These are phyloP conservation scores for Heterobasidion occidentale DNA, from an alignment of 1,284 basidiomycete genomes.

Conservation along the genomic window DNA sequence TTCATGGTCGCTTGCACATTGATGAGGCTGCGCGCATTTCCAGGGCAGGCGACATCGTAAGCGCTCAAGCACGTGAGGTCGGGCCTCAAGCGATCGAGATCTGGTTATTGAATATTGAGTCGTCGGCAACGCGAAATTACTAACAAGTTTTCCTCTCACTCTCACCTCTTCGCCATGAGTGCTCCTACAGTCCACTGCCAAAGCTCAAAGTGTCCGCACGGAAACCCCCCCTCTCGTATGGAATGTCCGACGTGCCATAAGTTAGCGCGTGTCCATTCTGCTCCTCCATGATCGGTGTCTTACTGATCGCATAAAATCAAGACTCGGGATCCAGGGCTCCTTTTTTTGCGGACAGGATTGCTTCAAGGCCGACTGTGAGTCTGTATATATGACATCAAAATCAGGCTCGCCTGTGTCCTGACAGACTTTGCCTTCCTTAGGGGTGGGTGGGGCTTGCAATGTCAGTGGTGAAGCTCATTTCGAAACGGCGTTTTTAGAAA, in stretches of 20 bases:
- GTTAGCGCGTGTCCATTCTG: constrained; percentile 31
- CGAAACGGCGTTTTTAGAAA: constrained; percentile 46
- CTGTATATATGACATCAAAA: constrained; percentile 1
- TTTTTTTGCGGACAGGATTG: constrained; percentile 83
- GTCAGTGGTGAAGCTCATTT: constrained; percentile 4
- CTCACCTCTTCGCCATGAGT: not conserved
- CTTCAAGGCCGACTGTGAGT: constrained; percentile 77
- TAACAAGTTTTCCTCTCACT: not conserved
- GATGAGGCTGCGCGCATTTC: not conserved
- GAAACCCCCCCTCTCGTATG: constrained; percentile 65
- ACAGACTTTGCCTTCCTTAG: constrained; percentile 18
- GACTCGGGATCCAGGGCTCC: constrained; percentile 73
- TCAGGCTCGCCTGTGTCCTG: not conserved
- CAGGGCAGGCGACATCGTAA: not conserved
- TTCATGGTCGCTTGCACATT: not conserved
- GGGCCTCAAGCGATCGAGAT: not conserved
- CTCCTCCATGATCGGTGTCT: constrained; percentile 5
- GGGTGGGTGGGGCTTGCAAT: constrained; percentile 27
- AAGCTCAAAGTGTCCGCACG: constrained; percentile 62
- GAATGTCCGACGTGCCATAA: constrained; percentile 82
- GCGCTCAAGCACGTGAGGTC: not conserved
- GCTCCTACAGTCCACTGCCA: constrained; percentile 44
- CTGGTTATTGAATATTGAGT: not conserved
- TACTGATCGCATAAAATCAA: constrained; percentile 20
- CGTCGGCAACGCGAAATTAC: not conserved